Base-by-base conservation (phyloP, 116 monocot species). In the Phalaenopsis hybrid region DNA sequence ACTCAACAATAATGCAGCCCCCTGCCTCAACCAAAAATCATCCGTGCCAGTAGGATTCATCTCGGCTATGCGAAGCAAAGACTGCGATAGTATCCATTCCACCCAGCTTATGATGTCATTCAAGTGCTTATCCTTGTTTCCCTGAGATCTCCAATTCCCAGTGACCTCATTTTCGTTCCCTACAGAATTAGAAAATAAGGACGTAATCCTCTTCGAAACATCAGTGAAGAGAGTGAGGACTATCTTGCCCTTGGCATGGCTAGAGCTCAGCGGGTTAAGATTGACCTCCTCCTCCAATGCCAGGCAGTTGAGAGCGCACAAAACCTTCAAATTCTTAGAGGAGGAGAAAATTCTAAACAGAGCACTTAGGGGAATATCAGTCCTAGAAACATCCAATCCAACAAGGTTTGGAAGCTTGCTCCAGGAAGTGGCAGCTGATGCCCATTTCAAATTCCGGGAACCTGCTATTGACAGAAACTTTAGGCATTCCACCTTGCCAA, bases 1-100 rank as follows among this genome's bases (percentile, higher is more conserved):
- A 80, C 87, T 88, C 63, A 94, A 81, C 55, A 96, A 77, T 67
- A 96, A 75, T 65, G 84, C 61, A 21, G 92, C 82, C 1, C 96
- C 96, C 67, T 96, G 92, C 25, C 76, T 89, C 81, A 94, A 82
- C 96, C 96, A 96, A 79, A 96, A 96, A 13, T 87, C 88, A 78
- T 91, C 88, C 82, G 90, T 85, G 33, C 85, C 88, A 46, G 57
- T 82, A 25, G 91, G 89, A 58, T 91, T 92, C 4, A 67, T 83
- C 85, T 94, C 96, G 9, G 96, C 94, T 31, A 92, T 94, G 12
- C 88, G 83, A 8, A 96, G 82, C 17, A 96, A 86, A 41, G 87
- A 79, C 12, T 88, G 92, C 12, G 96, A 94, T 1, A 96, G 82
- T 16, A 91, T 87, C 96, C 96, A 96, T 81, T 94, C 92, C 1